Evolutionary conservation across 2,329 filamentous ascomycete genomes (phyloP), one percentile per base, ranked within the genome.

Genomic region (Macroventuria anomochaeta): DNA sequence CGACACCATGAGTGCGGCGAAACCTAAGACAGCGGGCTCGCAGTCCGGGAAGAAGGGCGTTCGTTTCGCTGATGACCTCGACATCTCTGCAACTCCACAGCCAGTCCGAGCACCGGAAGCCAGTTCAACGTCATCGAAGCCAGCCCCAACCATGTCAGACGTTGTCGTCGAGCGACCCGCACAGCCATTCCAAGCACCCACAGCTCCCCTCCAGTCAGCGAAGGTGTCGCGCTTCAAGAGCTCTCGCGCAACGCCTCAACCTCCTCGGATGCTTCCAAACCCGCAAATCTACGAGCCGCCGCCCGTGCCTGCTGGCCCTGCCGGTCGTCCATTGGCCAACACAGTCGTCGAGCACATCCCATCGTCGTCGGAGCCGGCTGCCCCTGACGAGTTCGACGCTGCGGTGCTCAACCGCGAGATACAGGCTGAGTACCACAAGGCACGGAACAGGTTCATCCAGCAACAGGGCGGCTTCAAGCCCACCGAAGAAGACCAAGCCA

Each of bases 401-500:
- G 81, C 85, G 17, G 78, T 93, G 25, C 80, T 93, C 43, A 83
- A 89, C 46, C 86, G 90, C 58, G 89, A 96, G 72, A 86, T 96
- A 12, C 88, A 90, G 7, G 84, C 85, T 31, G 90, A 96, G 69
- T 96, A 96, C 73, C 89, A 96, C 72, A 86, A 85, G 37, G 81
- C 90, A 73, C 88, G 93, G 17, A 96, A 93, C 70, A 85, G 84
- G 66, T 87, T 96, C 75, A 92, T 97, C 47, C 86, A 91, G 62
- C 84, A 87, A 63, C 86, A 95, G 64, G 92, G 92, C 44, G 92
- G 92, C 3, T 96, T 96, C 72, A 77, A 89, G 64, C 64, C 71
- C 2, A 83, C 85, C 52, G 85, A 91, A 63, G 85, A 89, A 54
- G 86, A 91, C 55, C 81, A 84, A 46, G 83, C 81, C 38, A 78